These are phyloP conservation scores for Mortierella polycephala DNA, from an alignment of 371 early-diverging fungal species.

Conservation along the genomic window DNA sequence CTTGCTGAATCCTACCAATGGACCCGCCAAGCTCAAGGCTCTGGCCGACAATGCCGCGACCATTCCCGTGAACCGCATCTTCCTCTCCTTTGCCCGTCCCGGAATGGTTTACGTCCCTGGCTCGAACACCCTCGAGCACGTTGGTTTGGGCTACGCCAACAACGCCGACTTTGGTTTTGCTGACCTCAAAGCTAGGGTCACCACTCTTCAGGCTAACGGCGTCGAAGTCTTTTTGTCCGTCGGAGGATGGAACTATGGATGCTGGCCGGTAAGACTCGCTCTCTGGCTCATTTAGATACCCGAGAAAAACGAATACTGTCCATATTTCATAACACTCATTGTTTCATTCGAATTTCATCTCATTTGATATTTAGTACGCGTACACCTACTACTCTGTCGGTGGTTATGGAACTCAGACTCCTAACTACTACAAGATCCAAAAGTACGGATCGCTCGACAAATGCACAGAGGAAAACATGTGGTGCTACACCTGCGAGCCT, in stretches of 20 bases:
- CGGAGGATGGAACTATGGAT: constrained; percentile 55
- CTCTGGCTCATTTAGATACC: no score
- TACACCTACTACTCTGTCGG: constrained; percentile 54
- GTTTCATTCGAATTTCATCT: no score
- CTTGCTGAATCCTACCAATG: constrained; percentile 42
- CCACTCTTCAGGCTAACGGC: constrained; percentile 36
- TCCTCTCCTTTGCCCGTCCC: constrained; percentile 53
- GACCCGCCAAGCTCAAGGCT: constrained; percentile 52
- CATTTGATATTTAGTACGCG: constrained; percentile 32
- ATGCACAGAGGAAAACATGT: constrained; percentile 52
- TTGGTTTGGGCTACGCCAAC: constrained; percentile 42
- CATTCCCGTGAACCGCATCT: constrained; percentile 51
- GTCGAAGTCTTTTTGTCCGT: constrained; percentile 51
- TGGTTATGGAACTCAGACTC: constrained; percentile 52
- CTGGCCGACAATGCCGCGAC: constrained; percentile 53
- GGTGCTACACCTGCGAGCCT: constrained; percentile 56
- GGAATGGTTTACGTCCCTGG: constrained; percentile 53
- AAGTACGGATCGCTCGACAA: constrained; percentile 34
- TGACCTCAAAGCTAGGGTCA: constrained; percentile 41
- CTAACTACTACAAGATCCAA: constrained; percentile 54
- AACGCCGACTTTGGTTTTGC: constrained; percentile 49
- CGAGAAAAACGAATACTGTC: no score
- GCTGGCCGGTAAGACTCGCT: constrained; percentile 38
- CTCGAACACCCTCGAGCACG: constrained; percentile 48
- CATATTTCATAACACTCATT: no score